Conservation (phyloP, 140 eudicot species). For the Bidens hawaiensis region DNA sequence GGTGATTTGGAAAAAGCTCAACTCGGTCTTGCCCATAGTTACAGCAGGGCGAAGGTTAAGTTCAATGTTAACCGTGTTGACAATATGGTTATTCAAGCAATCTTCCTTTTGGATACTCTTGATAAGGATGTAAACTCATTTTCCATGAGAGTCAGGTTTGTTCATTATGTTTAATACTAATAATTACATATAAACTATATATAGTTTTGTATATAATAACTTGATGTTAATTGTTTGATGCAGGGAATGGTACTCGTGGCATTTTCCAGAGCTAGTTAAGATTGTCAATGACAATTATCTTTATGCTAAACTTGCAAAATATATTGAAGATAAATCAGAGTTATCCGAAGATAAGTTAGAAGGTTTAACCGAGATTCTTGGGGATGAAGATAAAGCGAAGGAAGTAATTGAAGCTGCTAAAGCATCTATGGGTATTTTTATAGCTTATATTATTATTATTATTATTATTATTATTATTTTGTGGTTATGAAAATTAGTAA, state of each 20-base stretch:
- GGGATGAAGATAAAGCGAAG: conserved; percentile 96
- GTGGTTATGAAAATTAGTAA: not conserved
- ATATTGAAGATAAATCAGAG: conserved; percentile 63
- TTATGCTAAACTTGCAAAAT: conserved; percentile 80
- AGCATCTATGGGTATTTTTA: conserved; percentile 85
- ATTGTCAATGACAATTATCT: conserved; percentile 92
- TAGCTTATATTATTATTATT: conserved; percentile 13
- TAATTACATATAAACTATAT: not conserved
- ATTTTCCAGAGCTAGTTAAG: conserved; percentile 92
- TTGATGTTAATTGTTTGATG: conserved; percentile 12
- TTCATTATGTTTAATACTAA: not conserved
- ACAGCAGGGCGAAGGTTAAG: conserved; percentile 97
- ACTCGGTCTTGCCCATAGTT: conserved; percentile 93
- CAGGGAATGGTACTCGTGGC: conserved; percentile 99
- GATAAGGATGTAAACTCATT: conserved; percentile 89
- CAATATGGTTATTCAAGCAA: conserved; percentile 97
- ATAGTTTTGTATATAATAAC: not conserved
- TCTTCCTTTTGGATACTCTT: conserved; percentile 90
- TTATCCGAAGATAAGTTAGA: conserved; percentile 72
- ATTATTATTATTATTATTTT: not conserved
- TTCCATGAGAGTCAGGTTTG: conserved; percentile 96
- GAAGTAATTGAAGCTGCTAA: conserved; percentile 94
- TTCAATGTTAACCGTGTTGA: conserved; percentile 96
- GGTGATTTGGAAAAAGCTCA: conserved; percentile 99
- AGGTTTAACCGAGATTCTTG: conserved; percentile 60